Evolutionary conservation across 2,329 filamentous ascomycete genomes (phyloP), one percentile per base, ranked within the genome.

Genomic region (Tolypocladium amazonense): DNA sequence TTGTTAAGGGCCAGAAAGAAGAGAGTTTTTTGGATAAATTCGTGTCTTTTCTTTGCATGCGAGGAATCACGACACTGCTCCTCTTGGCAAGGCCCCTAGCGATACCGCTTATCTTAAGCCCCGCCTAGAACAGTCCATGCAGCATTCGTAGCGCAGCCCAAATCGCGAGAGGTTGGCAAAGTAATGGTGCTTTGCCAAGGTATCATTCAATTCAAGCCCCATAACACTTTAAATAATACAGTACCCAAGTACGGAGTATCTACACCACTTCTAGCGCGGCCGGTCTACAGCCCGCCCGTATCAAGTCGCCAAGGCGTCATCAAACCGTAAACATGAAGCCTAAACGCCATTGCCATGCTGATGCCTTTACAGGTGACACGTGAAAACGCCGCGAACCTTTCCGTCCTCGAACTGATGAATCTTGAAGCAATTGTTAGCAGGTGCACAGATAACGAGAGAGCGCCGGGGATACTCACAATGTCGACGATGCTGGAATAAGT

Each of bases 401-500:
- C 50, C 50, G 15, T 14, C 2, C 23, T 57, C 35, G 47, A 64
- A 65, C 8, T 63, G 57, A 9, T 54, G 39, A 7, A 60, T 59
- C 64, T 65, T 18, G 23, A 43, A 20, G 2, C 11, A 3, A 6
- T 30, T n/a, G 50, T 54, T 23, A 54, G 43, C 43, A 47, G 8
- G n/a, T 25, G 43, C 9, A 15, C 14, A 1, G 11, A 23, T 23
- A 9, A 47, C 23, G n/a, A 25, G 2, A 14, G 9, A 25, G 7
- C 3, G 9, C 20, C 20, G 9, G 3, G 3, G 12, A 38, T 30
- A 65, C 67, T 67, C 61, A 69, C 67, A 62, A 69, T 69, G 38
- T 69, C 67, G 23, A 62, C 63, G 53, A 67, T 60, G 50, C 66
- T 69, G 60, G 65, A 61, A 27, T 69, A 69, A 4, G 67, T 69